Conservation (phyloP, 78 protist species). For the Dictyostelium citrinum region DNA sequence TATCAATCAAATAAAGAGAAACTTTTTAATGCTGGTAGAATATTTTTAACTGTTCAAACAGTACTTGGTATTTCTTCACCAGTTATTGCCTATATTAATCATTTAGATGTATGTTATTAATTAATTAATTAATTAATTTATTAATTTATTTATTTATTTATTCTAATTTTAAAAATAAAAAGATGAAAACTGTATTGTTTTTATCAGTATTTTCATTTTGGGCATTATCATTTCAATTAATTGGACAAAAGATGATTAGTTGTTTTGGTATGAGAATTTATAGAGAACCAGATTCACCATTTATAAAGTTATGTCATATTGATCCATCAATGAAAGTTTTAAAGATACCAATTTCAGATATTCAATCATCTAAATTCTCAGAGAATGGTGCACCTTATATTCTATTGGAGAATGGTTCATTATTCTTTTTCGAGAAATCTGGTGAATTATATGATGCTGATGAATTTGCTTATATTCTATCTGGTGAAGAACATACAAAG, state of each 20-base stretch:
- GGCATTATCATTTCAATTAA: constrained; percentile 3
- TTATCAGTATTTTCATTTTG: constrained; percentile 24
- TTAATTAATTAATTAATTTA: too few relatives aligned
- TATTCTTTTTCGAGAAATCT: constrained; percentile 39
- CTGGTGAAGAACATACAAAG: constrained; percentile 32
- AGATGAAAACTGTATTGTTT: background rate
- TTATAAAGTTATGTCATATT: constrained; percentile 3
- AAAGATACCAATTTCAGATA: constrained; percentile 25
- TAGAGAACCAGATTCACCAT: background rate
- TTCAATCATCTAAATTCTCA: background rate
- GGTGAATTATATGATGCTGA: constrained; percentile 3
- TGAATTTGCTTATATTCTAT: constrained; percentile 12
- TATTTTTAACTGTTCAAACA: background rate
- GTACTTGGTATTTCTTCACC: background rate
- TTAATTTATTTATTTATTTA: background rate
- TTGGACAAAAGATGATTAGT: constrained; percentile 12
- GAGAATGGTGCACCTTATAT: constrained; percentile 8
- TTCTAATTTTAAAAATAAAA: background rate
- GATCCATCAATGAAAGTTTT: background rate
- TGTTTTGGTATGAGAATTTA: constrained; percentile 10
- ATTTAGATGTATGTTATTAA: background rate
- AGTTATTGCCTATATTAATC: background rate
- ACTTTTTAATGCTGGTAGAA: background rate
- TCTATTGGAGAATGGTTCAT: background rate
- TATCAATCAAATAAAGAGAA: background rate